Base-by-base conservation (phyloP, 768 basidiomycete species). In the Rubroboletus satanas region DNA sequence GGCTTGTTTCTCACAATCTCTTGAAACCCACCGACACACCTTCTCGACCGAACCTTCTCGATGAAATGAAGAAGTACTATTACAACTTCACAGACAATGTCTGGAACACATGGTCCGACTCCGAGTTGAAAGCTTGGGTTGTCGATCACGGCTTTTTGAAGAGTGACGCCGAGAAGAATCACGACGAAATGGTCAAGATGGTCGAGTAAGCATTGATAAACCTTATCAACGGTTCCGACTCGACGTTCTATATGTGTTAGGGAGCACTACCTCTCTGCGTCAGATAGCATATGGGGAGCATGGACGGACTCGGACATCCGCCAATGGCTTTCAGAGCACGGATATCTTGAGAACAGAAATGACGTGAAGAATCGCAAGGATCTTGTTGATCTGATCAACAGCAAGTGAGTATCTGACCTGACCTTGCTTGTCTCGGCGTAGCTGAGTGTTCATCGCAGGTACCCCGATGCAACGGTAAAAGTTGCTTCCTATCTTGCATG, bases 1-100 rank as follows among this genome's bases (percentile, higher is more conserved):
- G 95, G 94, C 87, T 97, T 44, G 74, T 90, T 14, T 71, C 80
- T 9, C 92, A 93, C 68, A 81, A 85, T 54, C 72, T 97, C 60
- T 75, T 93, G 62, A 79, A 86, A 65, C 71, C 84, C 63, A 68
- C 79, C 17, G 68, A 80, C n/a, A 82, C 84, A 55, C 52, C 72
- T 73, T 48, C 79, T 32, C 57, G 84, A 41, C 79, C 83, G 47
- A 76, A 79, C 51, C 79, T 94, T 33, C 60, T 83, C 37, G 77
- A 75, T 17, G 69, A 84, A 46, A 91, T 97, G 89, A 76, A 83
- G 54, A 74, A 77, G 31, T 95, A 93, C 65, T 93, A 96, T 67
- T 95, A 90, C 64, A 72, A 71, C 48, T 60, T 71, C 12, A 66
- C 72, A 45, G 81, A 88, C 44, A 66, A 71, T 15, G 83, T 84